Evolutionary conservation across 2,329 filamentous ascomycete species (phyloP).

Genomic region (Myriosclerotinia scirpicola): DNA sequence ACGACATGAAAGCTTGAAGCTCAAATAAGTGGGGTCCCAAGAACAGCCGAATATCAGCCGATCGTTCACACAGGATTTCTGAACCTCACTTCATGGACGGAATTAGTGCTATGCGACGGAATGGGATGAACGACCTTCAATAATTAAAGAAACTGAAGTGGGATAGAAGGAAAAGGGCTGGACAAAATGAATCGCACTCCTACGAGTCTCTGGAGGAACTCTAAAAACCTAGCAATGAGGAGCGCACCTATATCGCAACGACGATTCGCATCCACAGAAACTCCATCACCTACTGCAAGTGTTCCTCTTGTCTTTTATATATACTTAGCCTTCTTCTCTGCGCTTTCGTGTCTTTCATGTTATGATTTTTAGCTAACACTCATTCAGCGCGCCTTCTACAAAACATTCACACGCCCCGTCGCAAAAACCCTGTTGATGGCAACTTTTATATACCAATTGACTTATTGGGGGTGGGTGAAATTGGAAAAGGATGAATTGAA

Average conservation of each 20-base stretch:
- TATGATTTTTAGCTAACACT: not conserved
- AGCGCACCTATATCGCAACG: conserved; percentile 2
- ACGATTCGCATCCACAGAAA: conserved; percentile 16
- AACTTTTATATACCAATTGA: conserved; percentile 75
- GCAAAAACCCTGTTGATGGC: conserved; percentile 73
- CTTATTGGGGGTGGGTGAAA: conserved; percentile 73
- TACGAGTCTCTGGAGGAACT: conserved; percentile 7
- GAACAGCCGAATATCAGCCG: not conserved
- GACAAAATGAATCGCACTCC: conserved; percentile 16
- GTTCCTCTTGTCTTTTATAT: not conserved
- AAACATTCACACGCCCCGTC: conserved; percentile 70
- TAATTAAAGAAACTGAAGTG: not conserved
- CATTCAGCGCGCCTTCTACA: conserved; percentile 66
- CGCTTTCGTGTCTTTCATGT: not conserved
- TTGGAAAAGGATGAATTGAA: conserved; percentile 71
- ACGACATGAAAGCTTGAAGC: conserved; percentile 9
- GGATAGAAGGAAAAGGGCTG: not conserved
- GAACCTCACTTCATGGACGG: conserved; percentile 9
- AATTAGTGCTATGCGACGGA: not conserved
- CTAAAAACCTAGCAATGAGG: conserved; percentile 1
- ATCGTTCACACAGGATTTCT: not conserved
- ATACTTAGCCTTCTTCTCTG: not conserved
- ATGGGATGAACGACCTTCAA: conserved; percentile 7
- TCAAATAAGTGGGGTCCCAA: not conserved
- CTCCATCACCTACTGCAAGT: conserved; percentile 21